Conservation (phyloP, 805 yeast genomes). For the Tetrapisispora arboricola region DNA sequence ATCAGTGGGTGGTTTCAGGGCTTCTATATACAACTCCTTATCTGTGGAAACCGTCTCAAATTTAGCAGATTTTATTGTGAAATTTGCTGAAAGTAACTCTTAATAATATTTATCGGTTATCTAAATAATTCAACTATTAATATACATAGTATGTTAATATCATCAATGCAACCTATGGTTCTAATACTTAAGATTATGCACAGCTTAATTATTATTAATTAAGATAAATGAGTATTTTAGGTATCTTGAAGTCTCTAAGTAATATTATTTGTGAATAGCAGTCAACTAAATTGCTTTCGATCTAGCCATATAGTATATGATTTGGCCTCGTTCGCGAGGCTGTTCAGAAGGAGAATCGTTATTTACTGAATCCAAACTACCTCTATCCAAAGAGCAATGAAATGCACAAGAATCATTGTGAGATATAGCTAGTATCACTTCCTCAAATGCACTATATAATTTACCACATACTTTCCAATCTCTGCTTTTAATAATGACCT, state of each 20-base stretch:
- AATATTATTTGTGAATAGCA: background rate
- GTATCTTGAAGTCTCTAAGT: background rate
- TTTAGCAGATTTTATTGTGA: constrained; percentile 46
- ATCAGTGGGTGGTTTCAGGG: constrained; percentile 95
- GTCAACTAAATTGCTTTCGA: constrained; percentile 19
- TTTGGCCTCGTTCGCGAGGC: constrained; percentile 46
- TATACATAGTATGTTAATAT: too few relatives aligned
- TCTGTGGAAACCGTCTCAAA: constrained; percentile 46
- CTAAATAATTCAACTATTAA: too few relatives aligned
- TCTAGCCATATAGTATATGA: constrained; percentile 46
- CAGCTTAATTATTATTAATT: too few relatives aligned
- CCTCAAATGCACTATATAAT: constrained; percentile 51
- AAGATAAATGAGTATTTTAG: too few relatives aligned
- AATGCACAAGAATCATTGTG: constrained; percentile 50
- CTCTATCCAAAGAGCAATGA: constrained; percentile 56
- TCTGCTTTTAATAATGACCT: constrained; percentile 42
- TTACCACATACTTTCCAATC: constrained; percentile 63
- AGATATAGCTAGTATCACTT: constrained; percentile 48
- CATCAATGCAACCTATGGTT: too few relatives aligned
- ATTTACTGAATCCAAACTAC: constrained; percentile 10
- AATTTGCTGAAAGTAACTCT: constrained; percentile 43
- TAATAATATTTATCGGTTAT: background rate
- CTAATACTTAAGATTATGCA: too few relatives aligned
- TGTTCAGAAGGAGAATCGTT: constrained; percentile 9
- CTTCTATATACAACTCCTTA: constrained; percentile 86